Percentiles rank a stretch among this genome's conserved stretches.
Evolutionary conservation across 129 eudicot genomes (phyloP).

Genomic region (Lonicera japonica): DNA sequence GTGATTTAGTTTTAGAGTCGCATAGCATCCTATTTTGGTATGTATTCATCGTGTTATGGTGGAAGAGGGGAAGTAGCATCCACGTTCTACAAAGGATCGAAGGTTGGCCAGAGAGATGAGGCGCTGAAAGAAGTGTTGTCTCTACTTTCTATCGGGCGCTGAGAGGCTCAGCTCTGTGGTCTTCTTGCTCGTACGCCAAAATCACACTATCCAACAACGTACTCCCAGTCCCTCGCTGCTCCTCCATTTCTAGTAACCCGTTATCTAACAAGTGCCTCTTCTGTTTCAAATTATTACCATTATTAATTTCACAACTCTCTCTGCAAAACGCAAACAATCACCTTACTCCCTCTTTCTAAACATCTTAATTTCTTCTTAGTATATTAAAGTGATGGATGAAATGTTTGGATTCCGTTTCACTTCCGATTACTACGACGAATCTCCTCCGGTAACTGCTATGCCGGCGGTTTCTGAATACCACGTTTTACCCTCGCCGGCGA

Average conservation of each 20-base stretch:
- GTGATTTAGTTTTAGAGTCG: too few species aligned
- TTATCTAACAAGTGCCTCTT: slow-evolving; percentile 7
- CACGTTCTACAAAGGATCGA: too few species aligned
- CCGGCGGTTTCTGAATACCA: too few species aligned
- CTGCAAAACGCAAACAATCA: too few species aligned
- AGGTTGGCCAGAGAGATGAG: too few species aligned
- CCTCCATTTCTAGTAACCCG: slow-evolving; percentile 26
- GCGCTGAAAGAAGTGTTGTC: too few species aligned
- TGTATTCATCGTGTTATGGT: too few species aligned
- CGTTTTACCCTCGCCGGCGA: not conserved
- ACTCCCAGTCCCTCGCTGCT: slow-evolving; percentile 26
- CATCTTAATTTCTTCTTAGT: not conserved
- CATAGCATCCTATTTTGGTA: too few species aligned
- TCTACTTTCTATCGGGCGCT: too few species aligned
- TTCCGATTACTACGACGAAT: slow-evolving; percentile 15
- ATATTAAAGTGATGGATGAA: slow-evolving; percentile 24
- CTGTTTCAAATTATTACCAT: not conserved
- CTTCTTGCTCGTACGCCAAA: slow-evolving; percentile 47
- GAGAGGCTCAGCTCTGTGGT: not conserved
- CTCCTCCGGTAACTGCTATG: slow-evolving; percentile 6
- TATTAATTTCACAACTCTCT: not conserved
- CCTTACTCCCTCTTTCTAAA: not conserved
- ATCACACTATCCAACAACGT: slow-evolving; percentile 26
- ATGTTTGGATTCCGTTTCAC: slow-evolving; percentile 28
- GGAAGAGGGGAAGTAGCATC: too few species aligned